A percentile compares a stretch with the other conserved stretches of the same genome.
Conservation (phyloP, 192 early-diverging fungal genomes). For the Coemansia sp. region DNA sequence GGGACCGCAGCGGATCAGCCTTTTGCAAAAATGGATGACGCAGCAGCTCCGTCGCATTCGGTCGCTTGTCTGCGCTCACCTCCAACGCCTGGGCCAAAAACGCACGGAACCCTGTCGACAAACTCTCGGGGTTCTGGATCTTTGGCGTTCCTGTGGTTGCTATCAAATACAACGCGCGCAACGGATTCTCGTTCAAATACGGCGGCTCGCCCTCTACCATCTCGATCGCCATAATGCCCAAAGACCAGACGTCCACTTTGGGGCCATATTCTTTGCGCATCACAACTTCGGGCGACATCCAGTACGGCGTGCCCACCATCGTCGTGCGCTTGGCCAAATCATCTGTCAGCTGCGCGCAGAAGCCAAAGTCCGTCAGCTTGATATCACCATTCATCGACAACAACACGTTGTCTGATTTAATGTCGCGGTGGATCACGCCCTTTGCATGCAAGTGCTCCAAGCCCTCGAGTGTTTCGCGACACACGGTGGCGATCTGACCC, state of each 20-base stretch:
- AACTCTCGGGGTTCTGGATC: conserved; percentile 77
- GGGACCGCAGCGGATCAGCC: conserved; percentile 75
- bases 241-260: conserved; percentile 87
- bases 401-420: conserved; percentile 87
- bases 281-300: conserved; percentile 85
- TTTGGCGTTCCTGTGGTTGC: conserved; percentile 94
- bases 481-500: conserved; percentile 91
- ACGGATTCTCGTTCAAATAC: conserved; percentile 90
- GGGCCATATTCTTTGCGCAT: conserved; percentile 76
- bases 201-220: conserved; percentile 97
- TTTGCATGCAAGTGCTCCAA: conserved; percentile 76
- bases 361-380: conserved; percentile 93
- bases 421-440: conserved; percentile 88
- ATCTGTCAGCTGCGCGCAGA: conserved; percentile 87
- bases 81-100: conserved; percentile 81
- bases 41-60: conserved; percentile 75
- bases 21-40: conserved; percentile 83
- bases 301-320: conserved; percentile 88
- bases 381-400: conserved; percentile 76
- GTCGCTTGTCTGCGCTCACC: conserved; percentile 80
- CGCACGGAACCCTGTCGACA: conserved; percentile 74
- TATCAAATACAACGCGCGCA: conserved; percentile 93
- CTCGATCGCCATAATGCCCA: conserved; percentile 97
- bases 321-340: conserved; percentile 80
- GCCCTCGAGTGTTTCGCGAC: conserved; percentile 77